phyloP scores from a whole-genome alignment of 495 filamentous ascomycete species.

The Aspergillus panamensis region DNA sequence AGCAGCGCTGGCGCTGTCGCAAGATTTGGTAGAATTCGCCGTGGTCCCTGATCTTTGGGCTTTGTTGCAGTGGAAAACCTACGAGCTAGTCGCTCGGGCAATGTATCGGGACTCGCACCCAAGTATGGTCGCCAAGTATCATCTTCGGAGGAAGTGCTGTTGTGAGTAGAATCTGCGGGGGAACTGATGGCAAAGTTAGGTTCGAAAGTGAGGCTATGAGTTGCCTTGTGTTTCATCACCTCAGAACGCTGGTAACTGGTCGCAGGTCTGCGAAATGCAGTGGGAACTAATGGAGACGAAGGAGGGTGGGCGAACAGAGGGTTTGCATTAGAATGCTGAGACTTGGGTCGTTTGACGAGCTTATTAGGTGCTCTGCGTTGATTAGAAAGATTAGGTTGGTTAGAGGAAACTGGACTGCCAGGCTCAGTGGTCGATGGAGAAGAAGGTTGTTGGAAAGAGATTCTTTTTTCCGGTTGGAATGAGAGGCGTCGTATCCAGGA shows the following conservation, averaged over 20 bases:
- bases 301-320: conserved; percentile 26
- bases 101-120: conserved; percentile 30
- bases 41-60: conserved; percentile 26
- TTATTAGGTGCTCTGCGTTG: conserved; percentile 69
- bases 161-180: conserved; percentile 19
- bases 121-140: conserved; percentile 49
- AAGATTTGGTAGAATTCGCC: conserved; percentile 28
- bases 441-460: conserved; percentile 62
- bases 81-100: conserved; percentile 35
- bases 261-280: conserved; percentile 65
- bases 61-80: conserved; percentile 29
- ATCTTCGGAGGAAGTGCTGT: conserved; percentile 17
- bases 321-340: conserved; percentile 50
- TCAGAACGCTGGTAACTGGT: conserved; percentile 85
- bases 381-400: conserved; percentile 40
- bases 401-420: conserved; percentile 58
- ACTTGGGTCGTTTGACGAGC: conserved; percentile 77
- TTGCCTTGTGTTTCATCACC: conserved; percentile 53
- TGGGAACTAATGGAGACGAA: conserved; percentile 52
- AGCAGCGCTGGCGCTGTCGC: conserved; percentile 38
- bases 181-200: conserved; percentile 20
- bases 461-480: conserved; percentile 66
- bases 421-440: conserved; percentile 59
- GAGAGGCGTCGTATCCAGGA: conserved; percentile 80
- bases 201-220: conserved; percentile 33